Base-by-base conservation (phyloP, 768 basidiomycete genomes). In the Boletus coccyginus region DNA sequence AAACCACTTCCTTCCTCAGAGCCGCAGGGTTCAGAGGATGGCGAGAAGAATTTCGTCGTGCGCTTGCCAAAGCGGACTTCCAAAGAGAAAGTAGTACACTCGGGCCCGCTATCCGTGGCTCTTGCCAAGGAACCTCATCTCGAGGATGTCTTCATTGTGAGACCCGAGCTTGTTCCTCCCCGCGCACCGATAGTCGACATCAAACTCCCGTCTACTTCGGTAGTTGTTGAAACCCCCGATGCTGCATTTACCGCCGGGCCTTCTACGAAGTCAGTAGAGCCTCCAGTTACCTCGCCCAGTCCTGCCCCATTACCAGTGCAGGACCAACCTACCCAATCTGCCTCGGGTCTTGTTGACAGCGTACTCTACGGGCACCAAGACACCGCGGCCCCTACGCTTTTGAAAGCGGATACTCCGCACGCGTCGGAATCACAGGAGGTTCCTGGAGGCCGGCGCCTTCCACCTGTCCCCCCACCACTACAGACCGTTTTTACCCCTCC, bases 61-160 rank as follows among this genome's bases (percentile, higher is more conserved):
- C 81, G 82, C 44, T 68, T 88, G 46, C 87, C 86, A 7, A 75
- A 72, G 56, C 66, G 66, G 42, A 50, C 65, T 40, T 71, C 65
- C 42, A 77, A 76, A 63, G 77, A 74, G 61, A 74, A 75, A 52
- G 69, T 55, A 4, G 52, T 27, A 1, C 44, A 29, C 11, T 44
- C 32, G 7, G 45, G 41, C 12, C 32, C 60, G 3, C 67, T 68
- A 32, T 59, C 55, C 6, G 40, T 56, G 38, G 62, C 70, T 5
- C 66, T 72, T 5, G 63, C 63, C 11, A 70, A 69, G 44, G 78
- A 80, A 55, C 68, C 73, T 17, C 71, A 75, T 14, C 66, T 79
- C 47, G 83, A 86, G 58, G 84, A 85, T 36, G 75, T 81, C 31
- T 85, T 85, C 63, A 81, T 77, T 33, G 81, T 85, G n/a, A 71